phyloP scores from a whole-genome alignment of 1,284 basidiomycete species.

The Moesziomyces parantarcticus region DNA sequence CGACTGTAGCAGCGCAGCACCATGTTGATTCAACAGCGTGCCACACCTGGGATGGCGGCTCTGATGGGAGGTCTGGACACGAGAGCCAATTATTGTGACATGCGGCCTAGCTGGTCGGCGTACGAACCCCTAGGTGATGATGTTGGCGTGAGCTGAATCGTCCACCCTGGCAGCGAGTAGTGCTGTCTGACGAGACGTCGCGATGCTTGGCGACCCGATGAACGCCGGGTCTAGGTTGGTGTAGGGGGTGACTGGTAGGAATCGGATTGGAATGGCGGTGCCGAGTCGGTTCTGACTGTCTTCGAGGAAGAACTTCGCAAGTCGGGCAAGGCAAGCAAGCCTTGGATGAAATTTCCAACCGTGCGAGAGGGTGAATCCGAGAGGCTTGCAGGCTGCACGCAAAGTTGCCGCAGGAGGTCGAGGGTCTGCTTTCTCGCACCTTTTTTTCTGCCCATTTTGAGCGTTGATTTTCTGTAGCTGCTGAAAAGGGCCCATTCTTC shows the following conservation, averaged over 20 bases:
- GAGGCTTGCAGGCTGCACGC: background rate
- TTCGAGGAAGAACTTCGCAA: background rate
- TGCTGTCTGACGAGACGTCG: too few relatives aligned
- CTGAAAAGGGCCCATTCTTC: too few relatives aligned
- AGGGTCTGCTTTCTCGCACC: too few relatives aligned
- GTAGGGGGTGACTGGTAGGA: too few relatives aligned
- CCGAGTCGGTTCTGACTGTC: too few relatives aligned
- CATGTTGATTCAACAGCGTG: constrained; percentile 12
- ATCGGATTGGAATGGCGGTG: too few relatives aligned
- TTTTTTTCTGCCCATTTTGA: background rate
- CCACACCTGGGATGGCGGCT: background rate
- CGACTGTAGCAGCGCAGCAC: constrained; percentile 44
- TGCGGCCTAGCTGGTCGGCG: too few relatives aligned
- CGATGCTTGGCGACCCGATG: too few relatives aligned
- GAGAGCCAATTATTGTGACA: background rate
- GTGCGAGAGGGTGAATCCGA: background rate
- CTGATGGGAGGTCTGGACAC: background rate
- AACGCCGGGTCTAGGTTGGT: too few relatives aligned
- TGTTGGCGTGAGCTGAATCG: too few relatives aligned
- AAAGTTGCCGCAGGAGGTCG: background rate
- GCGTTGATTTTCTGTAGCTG: background rate
- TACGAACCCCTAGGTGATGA: too few relatives aligned
- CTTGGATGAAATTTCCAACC: background rate
- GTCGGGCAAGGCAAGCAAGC: background rate
- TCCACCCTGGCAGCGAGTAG: too few relatives aligned